These are phyloP conservation scores for Cyberlindnera veronae DNA, from an alignment of 805 yeast genomes.

Conservation along the genomic window DNA sequence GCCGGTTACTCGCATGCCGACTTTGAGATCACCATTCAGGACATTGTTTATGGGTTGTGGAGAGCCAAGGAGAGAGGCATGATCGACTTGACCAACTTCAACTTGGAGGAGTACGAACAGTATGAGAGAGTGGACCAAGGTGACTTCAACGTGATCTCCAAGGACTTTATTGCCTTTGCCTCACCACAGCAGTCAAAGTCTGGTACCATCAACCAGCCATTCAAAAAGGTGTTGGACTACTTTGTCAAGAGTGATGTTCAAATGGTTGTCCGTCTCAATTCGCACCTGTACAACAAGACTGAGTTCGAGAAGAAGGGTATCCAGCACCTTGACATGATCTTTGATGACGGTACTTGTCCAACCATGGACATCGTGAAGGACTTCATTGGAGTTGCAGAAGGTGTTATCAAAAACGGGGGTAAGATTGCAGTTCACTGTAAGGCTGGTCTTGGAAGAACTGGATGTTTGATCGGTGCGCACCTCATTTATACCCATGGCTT, in stretches of 20 bases:
- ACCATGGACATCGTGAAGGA: constrained; percentile 88
- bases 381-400: constrained; percentile 93
- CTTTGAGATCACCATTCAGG: constrained; percentile 90
- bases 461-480: constrained; percentile 96
- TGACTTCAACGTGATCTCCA: constrained; percentile 86
- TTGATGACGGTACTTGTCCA: constrained; percentile 98
- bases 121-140: constrained; percentile 97
- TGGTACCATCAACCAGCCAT: constrained; percentile 59
- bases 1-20: constrained; percentile 97
- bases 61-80: constrained; percentile 91
- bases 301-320: constrained; percentile 84
- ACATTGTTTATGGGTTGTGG: constrained; percentile 95
- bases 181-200: constrained; percentile 76
- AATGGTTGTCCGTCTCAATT: constrained; percentile 87
- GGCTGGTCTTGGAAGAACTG: constrained; percentile 97
- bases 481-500: constrained; percentile 94
- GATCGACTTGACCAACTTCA: constrained; percentile 81
- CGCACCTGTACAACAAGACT: constrained; percentile 80
- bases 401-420: constrained; percentile 80
- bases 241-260: constrained; percentile 73
- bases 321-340: constrained; percentile 90
- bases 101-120: constrained; percentile 89
- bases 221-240: constrained; percentile 74
- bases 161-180: constrained; percentile 96
- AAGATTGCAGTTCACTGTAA: constrained; percentile 99